These are phyloP conservation scores for Claviceps fusiformis DNA, from an alignment of 2,329 filamentous ascomycete species.

Conservation along the genomic window DNA sequence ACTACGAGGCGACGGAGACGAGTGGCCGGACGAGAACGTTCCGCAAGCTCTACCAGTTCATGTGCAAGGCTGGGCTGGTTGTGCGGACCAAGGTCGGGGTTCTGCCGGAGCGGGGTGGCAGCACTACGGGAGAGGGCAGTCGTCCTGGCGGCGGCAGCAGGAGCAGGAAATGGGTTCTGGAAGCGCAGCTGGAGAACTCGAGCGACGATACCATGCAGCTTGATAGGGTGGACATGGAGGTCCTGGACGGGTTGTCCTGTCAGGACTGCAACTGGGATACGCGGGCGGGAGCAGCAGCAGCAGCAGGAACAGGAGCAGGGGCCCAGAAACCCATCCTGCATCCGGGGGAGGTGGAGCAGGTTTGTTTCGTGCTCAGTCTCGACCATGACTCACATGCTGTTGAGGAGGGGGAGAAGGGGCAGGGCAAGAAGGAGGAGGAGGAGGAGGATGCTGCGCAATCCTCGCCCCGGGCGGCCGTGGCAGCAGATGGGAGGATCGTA, in stretches of 20 bases:
- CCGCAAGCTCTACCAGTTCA: constrained; percentile 91
- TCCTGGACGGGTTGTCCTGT: constrained; percentile 36
- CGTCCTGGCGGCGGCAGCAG: neutral
- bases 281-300: neutral
- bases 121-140: neutral
- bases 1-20: constrained; percentile 71
- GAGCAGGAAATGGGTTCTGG: constrained; percentile 53
- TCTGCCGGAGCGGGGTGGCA: neutral
- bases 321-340: constrained; percentile 40
- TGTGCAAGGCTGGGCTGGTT: constrained; percentile 78
- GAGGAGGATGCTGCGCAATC: constrained; percentile 22
- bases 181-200: constrained; percentile 92
- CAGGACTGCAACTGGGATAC: constrained; percentile 44
- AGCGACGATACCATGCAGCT: constrained; percentile 72
- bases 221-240: constrained; percentile 47
- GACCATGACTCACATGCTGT: constrained; percentile 15
- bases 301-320: neutral
- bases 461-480: constrained; percentile 22
- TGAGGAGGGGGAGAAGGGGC: no score
- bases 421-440: no score
- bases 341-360: constrained; percentile 51
- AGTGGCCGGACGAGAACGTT: constrained; percentile 69
- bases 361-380: constrained; percentile 42
- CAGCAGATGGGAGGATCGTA: constrained; percentile 42
- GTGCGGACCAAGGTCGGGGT: constrained; percentile 77